Evolutionary conservation across 331 rosid species (phyloP), one percentile per base, ranked within the genome.

Genomic region (Rosa hybrid): DNA sequence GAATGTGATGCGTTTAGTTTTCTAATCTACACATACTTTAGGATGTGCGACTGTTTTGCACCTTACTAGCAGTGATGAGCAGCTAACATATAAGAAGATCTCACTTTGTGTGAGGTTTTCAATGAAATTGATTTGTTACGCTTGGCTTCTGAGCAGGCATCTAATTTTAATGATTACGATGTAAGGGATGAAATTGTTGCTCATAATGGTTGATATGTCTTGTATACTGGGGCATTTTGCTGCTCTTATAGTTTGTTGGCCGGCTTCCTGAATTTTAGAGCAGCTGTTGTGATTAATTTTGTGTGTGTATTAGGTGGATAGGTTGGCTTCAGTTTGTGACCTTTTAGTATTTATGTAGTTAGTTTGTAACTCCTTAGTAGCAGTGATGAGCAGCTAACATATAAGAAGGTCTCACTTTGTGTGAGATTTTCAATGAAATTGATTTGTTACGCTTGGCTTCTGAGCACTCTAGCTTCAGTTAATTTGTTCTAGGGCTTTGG

Each of bases 401-500:
- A 54, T 76, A 76, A 76, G 80, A 76, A 76, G 25, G 3, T 12
- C 12, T 14, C 8, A 20, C 71, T 63, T 63, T 76, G 72, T 63
- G 80, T 63, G 62, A 51, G 54, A 1, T 76, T 14, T 76, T 76
- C 78, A 12, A 59, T 75, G 78, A 57, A 75, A 75, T 75, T 1
- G 4, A n/a, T 3, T 75, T 75, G 78, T 76, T 76, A 76, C 80
- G 80, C 80, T 62, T 76, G 80, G 80, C 80, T 76, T 76, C 80
- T 76, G 80, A 76, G 80, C 80, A 44, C n/a, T 45, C 42, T 5
- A 20, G 34, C 20, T 45, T 60, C 38, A 25, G 17, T 25, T 11
- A 11, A 23, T 23, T 56, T 56, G 64, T 21, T 57, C 14, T 1
- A 57, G 30, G 64, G 64, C 6, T n/a, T n/a, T 57, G 30, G 30